phyloP scores from a whole-genome alignment of 2,329 filamentous ascomycete genomes.

The Hypomyces perniciosus region DNA sequence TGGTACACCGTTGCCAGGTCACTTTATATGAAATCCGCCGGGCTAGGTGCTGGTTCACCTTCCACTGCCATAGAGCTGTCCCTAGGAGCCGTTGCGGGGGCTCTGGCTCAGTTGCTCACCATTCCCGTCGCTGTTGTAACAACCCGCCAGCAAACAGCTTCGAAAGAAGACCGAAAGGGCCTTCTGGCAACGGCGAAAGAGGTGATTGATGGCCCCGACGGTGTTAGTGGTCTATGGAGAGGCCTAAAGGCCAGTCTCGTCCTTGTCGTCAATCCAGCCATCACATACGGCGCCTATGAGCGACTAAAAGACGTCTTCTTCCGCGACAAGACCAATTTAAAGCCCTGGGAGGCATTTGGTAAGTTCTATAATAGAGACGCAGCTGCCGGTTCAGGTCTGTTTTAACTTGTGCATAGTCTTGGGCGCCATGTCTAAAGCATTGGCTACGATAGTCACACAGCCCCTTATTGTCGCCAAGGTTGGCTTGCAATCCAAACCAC shows the following conservation, averaged over 20 bases:
- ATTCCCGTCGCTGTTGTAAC: slow-evolving; percentile 95
- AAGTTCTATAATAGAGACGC: slow-evolving; percentile 35
- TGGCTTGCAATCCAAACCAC: slow-evolving; percentile 87
- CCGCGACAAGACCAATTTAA: slow-evolving; percentile 67
- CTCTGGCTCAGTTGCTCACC: slow-evolving; percentile 89
- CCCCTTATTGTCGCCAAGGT: slow-evolving; percentile 98
- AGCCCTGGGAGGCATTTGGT: slow-evolving; percentile 87
- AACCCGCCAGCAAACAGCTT: slow-evolving; percentile 90
- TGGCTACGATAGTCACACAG: slow-evolving; percentile 89
- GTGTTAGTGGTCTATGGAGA: slow-evolving; percentile 83
- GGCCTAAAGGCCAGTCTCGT: slow-evolving; percentile 94
- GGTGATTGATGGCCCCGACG: slow-evolving; percentile 85
- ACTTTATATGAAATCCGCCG: slow-evolving; percentile 63
- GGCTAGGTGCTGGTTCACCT: slow-evolving; percentile 45
- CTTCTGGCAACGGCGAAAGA: slow-evolving; percentile 82
- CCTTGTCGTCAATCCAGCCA: slow-evolving; percentile 90
- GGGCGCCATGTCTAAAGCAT: slow-evolving; percentile 84
- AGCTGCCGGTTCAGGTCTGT: not conserved
- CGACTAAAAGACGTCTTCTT: slow-evolving; percentile 73
- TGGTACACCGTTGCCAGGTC: slow-evolving; percentile 90
- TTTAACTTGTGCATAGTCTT: slow-evolving; percentile 52
- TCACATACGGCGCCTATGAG: slow-evolving; percentile 97
- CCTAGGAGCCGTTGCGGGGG: slow-evolving; percentile 81
- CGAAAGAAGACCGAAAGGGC: slow-evolving; percentile 76
- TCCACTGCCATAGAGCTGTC: slow-evolving; percentile 77